Evolutionary conservation across 768 basidiomycete genomes (phyloP).

Genomic region (Mycena latifolia): DNA sequence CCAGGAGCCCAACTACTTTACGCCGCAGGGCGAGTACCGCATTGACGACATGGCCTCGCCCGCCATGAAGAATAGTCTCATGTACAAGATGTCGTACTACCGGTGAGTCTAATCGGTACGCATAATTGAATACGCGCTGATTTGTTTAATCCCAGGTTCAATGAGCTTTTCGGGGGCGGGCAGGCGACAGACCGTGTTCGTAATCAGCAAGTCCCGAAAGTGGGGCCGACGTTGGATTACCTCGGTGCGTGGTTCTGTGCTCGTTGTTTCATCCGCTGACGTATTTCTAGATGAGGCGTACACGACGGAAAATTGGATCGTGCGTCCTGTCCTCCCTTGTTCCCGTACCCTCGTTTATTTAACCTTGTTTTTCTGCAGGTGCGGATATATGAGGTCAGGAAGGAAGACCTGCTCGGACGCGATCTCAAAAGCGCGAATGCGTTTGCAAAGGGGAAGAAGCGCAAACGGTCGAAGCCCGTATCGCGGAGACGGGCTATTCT

Average conservation of each 20-base stretch:
- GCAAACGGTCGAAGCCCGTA: slow-evolving; percentile 82
- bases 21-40: slow-evolving; percentile 90
- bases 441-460: slow-evolving; percentile 90
- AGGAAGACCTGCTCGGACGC: slow-evolving; percentile 91
- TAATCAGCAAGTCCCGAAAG: slow-evolving; percentile 83
- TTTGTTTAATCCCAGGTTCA: slow-evolving; percentile 66
- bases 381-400: slow-evolving; percentile 95
- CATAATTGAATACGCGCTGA: background rate
- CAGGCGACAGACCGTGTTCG: slow-evolving; percentile 89
- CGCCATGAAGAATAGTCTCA: slow-evolving; percentile 94
- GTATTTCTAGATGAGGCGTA: slow-evolving; percentile 86
- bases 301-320: slow-evolving; percentile 99
- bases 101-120: slow-evolving; percentile 58
- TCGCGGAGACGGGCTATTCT: slow-evolving; percentile 67
- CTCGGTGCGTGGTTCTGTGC: slow-evolving; percentile 68
- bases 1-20: slow-evolving; percentile 96
- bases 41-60: slow-evolving; percentile 88
- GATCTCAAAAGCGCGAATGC: slow-evolving; percentile 90
- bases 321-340: slow-evolving; percentile 51
- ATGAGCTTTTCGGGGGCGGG: slow-evolving; percentile 84
- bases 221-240: slow-evolving; percentile 87
- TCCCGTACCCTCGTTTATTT: slow-evolving; percentile 4
- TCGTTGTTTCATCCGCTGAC: slow-evolving; percentile 4
- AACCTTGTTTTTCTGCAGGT: slow-evolving; percentile 57
- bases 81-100: slow-evolving; percentile 99